Percentiles rank a stretch among this genome's conserved stretches.
Evolutionary conservation across 306 rosid species (phyloP).

Genomic region (Cucurbita maxima): DNA sequence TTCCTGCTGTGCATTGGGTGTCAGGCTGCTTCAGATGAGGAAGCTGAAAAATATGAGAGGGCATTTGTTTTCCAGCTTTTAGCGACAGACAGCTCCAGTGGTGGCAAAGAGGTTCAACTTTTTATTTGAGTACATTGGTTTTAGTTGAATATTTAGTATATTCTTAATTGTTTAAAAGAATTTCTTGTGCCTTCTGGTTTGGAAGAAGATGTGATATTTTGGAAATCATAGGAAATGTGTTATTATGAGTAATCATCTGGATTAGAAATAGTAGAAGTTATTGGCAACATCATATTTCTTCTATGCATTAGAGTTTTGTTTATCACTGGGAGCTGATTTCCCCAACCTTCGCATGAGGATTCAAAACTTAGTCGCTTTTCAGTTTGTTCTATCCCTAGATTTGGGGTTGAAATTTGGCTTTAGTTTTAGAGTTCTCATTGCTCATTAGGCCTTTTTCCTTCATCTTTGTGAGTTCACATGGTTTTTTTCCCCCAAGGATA

Average conservation of each 20-base stretch:
- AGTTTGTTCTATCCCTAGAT: too few relatives aligned
- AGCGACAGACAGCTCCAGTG: constrained; percentile 36
- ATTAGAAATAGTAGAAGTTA: background rate
- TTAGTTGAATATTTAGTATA: background rate
- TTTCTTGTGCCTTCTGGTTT: background rate
- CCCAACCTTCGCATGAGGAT: too few relatives aligned
- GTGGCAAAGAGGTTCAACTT: constrained; percentile 60
- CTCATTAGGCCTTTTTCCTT: too few relatives aligned
- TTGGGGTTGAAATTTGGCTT: too few relatives aligned
- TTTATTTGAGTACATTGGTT: background rate
- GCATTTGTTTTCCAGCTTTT: constrained; percentile 70
- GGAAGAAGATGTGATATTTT: background rate
- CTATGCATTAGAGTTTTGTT: background rate
- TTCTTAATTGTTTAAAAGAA: background rate
- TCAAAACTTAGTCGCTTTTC: too few relatives aligned
- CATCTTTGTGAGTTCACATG: too few relatives aligned
- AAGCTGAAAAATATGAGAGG: constrained; percentile 62
- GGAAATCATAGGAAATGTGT: background rate
- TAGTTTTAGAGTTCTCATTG: too few relatives aligned
- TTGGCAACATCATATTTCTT: background rate
- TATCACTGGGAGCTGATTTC: too few relatives aligned
- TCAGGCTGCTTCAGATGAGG: constrained; percentile 70
- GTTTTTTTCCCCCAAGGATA: too few relatives aligned
- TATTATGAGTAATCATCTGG: background rate
- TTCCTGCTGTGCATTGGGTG: constrained; percentile 1